phyloP scores from a whole-genome alignment of 148 eudicot species.

The Heliamphora exappendiculata region DNA sequence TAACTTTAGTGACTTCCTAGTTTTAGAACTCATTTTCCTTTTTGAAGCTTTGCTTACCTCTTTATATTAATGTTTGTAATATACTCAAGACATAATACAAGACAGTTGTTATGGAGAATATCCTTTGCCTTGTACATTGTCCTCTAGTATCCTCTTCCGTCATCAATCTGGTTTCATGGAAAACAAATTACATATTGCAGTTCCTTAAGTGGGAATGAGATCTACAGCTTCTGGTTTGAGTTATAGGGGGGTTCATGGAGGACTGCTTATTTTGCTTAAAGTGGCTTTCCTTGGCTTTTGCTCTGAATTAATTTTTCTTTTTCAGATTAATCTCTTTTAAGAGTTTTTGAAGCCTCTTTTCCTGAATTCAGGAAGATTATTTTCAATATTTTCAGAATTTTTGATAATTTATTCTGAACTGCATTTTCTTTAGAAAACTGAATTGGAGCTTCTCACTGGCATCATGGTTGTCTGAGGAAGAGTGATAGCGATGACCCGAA shows the following conservation, averaged over 20 bases:
- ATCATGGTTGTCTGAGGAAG: neutral
- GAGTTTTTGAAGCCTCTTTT: neutral
- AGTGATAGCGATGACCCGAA: neutral
- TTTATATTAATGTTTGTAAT: neutral
- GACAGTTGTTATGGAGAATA: neutral
- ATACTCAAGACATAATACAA: neutral
- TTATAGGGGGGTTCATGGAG: neutral
- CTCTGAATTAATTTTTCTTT: neutral
- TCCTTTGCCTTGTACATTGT: neutral
- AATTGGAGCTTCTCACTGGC: neutral
- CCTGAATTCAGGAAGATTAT: neutral
- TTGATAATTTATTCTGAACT: neutral
- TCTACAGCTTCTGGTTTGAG: neutral
- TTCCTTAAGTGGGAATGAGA: neutral
- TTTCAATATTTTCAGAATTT: neutral
- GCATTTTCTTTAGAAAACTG: neutral
- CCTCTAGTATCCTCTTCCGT: neutral
- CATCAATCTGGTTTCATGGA: constrained; percentile 2
- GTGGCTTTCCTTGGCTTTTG: neutral
- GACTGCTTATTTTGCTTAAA: neutral
- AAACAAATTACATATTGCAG: neutral
- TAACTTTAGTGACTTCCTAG: too few relatives aligned
- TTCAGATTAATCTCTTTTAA: neutral
- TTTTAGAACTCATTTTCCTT: neutral
- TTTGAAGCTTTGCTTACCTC: neutral